Conservation (phyloP, 1,139 yeast species). For the Lizanozyma gosingica region DNA sequence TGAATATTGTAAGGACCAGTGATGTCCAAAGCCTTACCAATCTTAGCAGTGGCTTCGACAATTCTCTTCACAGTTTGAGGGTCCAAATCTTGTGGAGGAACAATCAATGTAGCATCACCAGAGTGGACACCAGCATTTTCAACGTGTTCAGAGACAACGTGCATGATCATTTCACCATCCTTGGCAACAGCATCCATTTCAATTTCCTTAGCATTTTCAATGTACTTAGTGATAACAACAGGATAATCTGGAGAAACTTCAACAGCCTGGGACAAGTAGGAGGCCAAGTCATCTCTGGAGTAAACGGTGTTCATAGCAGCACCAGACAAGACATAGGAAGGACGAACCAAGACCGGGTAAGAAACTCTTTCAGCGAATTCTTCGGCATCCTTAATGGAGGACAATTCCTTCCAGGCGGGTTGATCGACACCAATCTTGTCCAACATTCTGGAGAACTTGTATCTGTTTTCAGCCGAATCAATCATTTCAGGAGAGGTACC, state of each 20-base stretch:
- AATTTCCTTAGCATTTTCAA: conserved; percentile 95
- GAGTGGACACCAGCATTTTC: conserved; percentile 99
- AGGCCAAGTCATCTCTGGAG: conserved; percentile 80
- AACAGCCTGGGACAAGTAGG: conserved; percentile 86
- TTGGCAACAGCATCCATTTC: conserved; percentile 99
- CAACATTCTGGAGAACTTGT: conserved; percentile 95
- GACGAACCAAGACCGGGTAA: conserved; percentile 95
- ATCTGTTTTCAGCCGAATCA: conserved; percentile 96
- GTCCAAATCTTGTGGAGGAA: conserved; percentile 94
- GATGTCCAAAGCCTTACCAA: conserved; percentile 90
- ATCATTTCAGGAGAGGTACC: conserved; percentile 99
- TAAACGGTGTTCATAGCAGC: conserved; percentile 99
- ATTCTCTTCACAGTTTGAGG: conserved; percentile 87
- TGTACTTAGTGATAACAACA: conserved; percentile 93
- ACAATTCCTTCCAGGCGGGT: conserved; percentile 98
- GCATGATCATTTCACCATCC: conserved; percentile 92
- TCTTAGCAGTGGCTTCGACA: conserved; percentile 92
- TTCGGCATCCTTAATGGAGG: conserved; percentile 90
- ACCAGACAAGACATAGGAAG: conserved; percentile 95
- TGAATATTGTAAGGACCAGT: conserved; percentile 99
- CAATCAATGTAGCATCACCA: conserved; percentile 96
- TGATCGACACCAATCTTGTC: conserved; percentile 97
- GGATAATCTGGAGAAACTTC: conserved; percentile 98
- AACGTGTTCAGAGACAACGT: conserved; percentile 96
- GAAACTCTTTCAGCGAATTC: conserved; percentile 84